Conservation (phyloP, 2,329 filamentous ascomycete genomes). For the Cytospora piceae region DNA sequence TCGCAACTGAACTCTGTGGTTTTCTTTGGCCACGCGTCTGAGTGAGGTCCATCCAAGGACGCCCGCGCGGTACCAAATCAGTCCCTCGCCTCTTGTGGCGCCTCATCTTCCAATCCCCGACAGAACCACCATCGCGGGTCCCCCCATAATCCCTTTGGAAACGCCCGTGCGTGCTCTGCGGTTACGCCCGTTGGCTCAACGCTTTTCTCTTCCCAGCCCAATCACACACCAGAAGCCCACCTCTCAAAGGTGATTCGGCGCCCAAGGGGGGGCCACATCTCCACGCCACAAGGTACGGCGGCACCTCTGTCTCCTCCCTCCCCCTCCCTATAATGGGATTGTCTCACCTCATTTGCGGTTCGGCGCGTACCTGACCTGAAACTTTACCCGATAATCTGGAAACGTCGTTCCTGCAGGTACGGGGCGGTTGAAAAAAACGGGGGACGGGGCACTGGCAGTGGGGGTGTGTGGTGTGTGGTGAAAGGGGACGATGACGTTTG, state of each 20-base stretch:
- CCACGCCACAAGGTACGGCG: conserved; percentile 4
- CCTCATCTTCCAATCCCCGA: neutral
- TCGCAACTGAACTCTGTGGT: neutral
- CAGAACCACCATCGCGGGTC: neutral
- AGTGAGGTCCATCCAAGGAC: neutral
- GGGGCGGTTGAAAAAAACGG: neutral
- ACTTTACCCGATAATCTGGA: neutral
- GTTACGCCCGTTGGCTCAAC: neutral
- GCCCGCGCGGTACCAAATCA: no score
- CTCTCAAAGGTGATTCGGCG: conserved; percentile 12
- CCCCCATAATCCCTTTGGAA: neutral
- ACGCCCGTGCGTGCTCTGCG: neutral
- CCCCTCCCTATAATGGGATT: neutral
- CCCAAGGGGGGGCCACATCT: conserved; percentile 1
- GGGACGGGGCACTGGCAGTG: neutral
- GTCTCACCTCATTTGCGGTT: neutral
- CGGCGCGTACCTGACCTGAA: neutral
- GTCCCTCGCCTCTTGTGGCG: neutral
- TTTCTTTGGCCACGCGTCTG: neutral
- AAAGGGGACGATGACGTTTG: neutral
- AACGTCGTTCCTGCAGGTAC: neutral
- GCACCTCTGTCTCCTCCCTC: neutral
- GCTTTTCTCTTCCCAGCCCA: neutral
- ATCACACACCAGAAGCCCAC: conserved; percentile 7
- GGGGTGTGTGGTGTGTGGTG: neutral